phyloP scores from a whole-genome alignment of 2,329 filamentous ascomycete genomes.

The Scytalidium lignicola region DNA sequence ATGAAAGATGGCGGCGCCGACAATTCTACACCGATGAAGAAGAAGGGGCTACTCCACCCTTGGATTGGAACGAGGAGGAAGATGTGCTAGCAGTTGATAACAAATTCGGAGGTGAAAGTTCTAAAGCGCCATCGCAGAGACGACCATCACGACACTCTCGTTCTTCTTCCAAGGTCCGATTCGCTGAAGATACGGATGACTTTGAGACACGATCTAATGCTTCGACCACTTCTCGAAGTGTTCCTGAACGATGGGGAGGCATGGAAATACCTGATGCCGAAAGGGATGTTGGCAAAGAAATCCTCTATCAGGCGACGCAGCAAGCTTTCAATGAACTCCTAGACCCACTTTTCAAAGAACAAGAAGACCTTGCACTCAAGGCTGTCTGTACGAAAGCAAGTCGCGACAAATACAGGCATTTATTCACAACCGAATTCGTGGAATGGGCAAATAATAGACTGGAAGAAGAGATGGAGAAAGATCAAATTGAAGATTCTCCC shows the following conservation, averaged over 20 bases:
- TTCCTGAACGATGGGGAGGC: conserved; percentile 71
- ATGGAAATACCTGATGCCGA: conserved; percentile 78
- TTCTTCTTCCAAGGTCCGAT: conserved; percentile 75
- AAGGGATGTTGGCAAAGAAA: conserved; percentile 65
- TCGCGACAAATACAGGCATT: conserved; percentile 50
- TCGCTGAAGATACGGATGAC: conserved; percentile 66
- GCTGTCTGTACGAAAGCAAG: conserved; percentile 58
- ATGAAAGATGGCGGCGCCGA: conserved; percentile 70
- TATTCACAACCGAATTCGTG: conserved; percentile 40
- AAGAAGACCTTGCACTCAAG: conserved; percentile 70
- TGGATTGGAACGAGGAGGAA: conserved; percentile 57
- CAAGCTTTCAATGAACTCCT: conserved; percentile 91
- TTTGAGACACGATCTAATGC: conserved; percentile 66
- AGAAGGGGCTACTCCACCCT: conserved; percentile 64
- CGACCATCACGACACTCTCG: conserved; percentile 50
- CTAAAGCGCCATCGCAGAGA: conserved; percentile 35
- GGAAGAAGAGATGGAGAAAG: conserved; percentile 8
- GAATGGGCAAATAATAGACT: conserved; percentile 20
- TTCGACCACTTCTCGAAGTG: conserved; percentile 66
- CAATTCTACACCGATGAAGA: conserved; percentile 84
- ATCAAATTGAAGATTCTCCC: conserved; percentile 9
- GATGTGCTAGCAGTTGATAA: conserved; percentile 37
- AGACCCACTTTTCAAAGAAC: conserved; percentile 75
- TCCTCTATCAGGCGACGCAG: conserved; percentile 86
- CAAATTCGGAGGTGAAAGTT: conserved; percentile 33